Evolutionary conservation across 2,329 filamentous ascomycete species (phyloP).

Genomic region (Epicoccum sorghinum): DNA sequence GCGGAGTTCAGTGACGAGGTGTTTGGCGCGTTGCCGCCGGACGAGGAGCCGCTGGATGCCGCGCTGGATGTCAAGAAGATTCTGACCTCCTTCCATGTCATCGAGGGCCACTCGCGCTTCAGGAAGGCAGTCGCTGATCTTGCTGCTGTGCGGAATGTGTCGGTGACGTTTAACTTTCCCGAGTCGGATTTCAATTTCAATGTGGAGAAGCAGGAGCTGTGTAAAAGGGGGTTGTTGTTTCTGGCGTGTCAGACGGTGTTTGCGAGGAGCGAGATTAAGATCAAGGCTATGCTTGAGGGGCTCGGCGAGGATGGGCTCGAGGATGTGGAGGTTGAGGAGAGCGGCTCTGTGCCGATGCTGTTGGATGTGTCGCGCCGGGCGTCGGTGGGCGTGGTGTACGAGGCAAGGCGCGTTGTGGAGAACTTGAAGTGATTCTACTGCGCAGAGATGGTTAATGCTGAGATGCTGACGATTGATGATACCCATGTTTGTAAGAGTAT

Average conservation of each 20-base stretch:
- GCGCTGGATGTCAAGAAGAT: slow-evolving; percentile 25
- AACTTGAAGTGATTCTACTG: slow-evolving; percentile 3
- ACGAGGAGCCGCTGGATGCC: slow-evolving; percentile 5
- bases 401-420: slow-evolving; percentile 5
- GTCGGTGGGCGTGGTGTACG: slow-evolving; percentile 4
- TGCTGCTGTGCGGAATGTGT: slow-evolving; percentile 10
- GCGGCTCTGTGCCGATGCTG: not conserved
- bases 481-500: slow-evolving; percentile 4
- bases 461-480: slow-evolving; percentile 2
- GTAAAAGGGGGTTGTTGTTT: slow-evolving; percentile 27
- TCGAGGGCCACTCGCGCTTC: slow-evolving; percentile 27
- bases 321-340: slow-evolving; percentile 11
- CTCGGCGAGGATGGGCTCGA: slow-evolving; percentile 19
- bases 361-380: not conserved
- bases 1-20: slow-evolving; percentile 4
- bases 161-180: slow-evolving; percentile 36
- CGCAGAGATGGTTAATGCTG: not conserved
- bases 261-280: slow-evolving; percentile 34
- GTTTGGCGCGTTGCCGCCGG: not conserved
- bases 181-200: slow-evolving; percentile 36
- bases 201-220: slow-evolving; percentile 20
- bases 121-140: slow-evolving; percentile 23
- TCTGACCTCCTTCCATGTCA: slow-evolving; percentile 33
- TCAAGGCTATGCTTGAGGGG: slow-evolving; percentile 27
- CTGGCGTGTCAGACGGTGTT: slow-evolving; percentile 39